Percentiles rank a stretch among this genome's conserved stretches.
Conservation (phyloP, 805 yeast species). For the Cyberlindnera japonica region DNA sequence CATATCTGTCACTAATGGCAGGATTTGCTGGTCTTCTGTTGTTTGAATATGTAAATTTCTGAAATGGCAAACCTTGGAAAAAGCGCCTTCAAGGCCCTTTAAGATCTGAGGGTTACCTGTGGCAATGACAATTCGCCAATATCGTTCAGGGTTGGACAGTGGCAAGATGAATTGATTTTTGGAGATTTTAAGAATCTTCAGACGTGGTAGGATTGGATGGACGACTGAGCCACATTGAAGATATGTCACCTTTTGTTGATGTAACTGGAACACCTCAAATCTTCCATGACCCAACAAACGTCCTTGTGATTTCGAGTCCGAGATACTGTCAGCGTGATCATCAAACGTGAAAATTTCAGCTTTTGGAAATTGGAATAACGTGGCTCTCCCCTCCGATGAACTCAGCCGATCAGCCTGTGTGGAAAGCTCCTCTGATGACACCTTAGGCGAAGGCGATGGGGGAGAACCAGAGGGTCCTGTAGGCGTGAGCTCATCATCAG, state of each 20-base stretch:
- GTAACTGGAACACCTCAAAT: constrained; percentile 56
- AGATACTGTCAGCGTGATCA: constrained; percentile 9
- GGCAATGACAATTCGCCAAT: constrained; percentile 53
- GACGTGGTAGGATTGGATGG: constrained; percentile 67
- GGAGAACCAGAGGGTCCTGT: constrained; percentile 2
- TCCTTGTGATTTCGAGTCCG: constrained; percentile 31
- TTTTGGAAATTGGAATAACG: constrained; percentile 20
- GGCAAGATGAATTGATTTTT: constrained; percentile 54
- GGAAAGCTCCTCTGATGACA: constrained; percentile 5
- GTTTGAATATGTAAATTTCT: constrained; percentile 34
- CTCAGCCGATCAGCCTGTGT: too few relatives aligned
- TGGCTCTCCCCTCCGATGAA: constrained; percentile 17
- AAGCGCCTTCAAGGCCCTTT: constrained; percentile 26
- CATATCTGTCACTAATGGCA: constrained; percentile 1
- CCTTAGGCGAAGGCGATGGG: constrained; percentile 2
- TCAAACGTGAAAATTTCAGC: constrained; percentile 27
- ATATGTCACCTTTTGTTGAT: constrained; percentile 55
- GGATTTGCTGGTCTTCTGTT: constrained; percentile 1
- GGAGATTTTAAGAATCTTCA: constrained; percentile 51
- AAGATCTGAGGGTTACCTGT: constrained; percentile 19
- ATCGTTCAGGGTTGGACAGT: constrained; percentile 69
- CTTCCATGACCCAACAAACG: constrained; percentile 57
- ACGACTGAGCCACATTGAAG: constrained; percentile 62
- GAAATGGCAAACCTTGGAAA: constrained; percentile 36
- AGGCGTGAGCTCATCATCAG: neutral